phyloP scores from a whole-genome alignment of 2,329 filamentous ascomycete genomes.

The Talaromyces sp. region DNA sequence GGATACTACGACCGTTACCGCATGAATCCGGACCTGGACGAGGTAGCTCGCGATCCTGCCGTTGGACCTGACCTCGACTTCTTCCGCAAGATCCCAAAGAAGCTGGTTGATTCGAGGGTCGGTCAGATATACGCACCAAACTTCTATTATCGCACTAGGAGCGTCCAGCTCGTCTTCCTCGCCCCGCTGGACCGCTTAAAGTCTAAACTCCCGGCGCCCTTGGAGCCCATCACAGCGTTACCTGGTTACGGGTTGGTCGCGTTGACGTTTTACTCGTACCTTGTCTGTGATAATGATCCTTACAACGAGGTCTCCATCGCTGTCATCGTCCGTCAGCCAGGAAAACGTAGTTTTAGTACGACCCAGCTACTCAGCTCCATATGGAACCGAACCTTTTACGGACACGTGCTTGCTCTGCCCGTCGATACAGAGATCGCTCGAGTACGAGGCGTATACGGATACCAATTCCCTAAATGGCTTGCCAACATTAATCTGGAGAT shows the following conservation, averaged over 20 bases:
- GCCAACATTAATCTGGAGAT: constrained; percentile 13
- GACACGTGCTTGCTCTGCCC: constrained; percentile 13
- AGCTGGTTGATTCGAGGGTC: constrained; percentile 12
- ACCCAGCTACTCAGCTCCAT: constrained; percentile 12
- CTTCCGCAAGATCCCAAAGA: constrained; percentile 12
- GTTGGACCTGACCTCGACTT: constrained; percentile 9
- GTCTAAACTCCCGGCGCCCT: constrained; percentile 12
- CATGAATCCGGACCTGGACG: constrained; percentile 13
- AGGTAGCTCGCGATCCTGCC: constrained; percentile 11
- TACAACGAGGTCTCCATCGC: constrained; percentile 14
- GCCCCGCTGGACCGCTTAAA: constrained; percentile 8
- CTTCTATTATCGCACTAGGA: constrained; percentile 13
- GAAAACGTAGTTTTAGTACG: constrained; percentile 10
- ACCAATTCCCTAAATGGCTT: constrained; percentile 14
- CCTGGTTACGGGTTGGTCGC: constrained; percentile 13
- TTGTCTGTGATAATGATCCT: constrained; percentile 13
- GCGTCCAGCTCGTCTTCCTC: constrained; percentile 12
- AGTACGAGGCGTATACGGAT: constrained; percentile 14
- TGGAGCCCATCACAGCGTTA: constrained; percentile 13
- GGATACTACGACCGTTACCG: constrained; percentile 12
- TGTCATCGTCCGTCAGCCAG: constrained; percentile 12
- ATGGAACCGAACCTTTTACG: constrained; percentile 14
- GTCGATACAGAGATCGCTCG: constrained; percentile 15
- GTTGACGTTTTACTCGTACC: constrained; percentile 13
- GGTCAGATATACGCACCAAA: constrained; percentile 13